phyloP scores from a whole-genome alignment of 1,284 basidiomycete genomes.

The Pascua sp. region DNA sequence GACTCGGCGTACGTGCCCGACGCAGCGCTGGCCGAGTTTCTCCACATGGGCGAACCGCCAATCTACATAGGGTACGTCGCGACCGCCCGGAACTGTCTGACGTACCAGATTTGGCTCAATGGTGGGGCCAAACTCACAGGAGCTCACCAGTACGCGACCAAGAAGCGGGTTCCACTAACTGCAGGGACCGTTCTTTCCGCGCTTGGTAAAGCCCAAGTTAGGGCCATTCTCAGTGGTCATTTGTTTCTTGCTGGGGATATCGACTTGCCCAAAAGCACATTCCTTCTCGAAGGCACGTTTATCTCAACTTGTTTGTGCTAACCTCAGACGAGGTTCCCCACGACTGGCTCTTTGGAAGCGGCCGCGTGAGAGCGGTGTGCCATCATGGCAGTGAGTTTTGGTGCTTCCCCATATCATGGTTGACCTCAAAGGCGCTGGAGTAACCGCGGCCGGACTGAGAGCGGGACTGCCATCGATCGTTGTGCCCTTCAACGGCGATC shows the following conservation, averaged over 20 bases:
- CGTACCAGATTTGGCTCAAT: conserved; percentile 60
- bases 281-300: conserved; percentile 58
- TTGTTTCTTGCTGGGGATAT: conserved; percentile 55
- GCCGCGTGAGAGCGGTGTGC: conserved; percentile 61
- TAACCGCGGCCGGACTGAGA: conserved; percentile 61
- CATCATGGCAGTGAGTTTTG: conserved; percentile 58
- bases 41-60: conserved; percentile 57
- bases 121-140: conserved; percentile 58
- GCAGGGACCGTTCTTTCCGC: conserved; percentile 61
- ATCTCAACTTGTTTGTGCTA: too few relatives aligned
- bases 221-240: conserved; percentile 61
- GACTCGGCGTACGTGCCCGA: conserved; percentile 45
- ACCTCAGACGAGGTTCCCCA: conserved; percentile 54
- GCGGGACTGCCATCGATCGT: conserved; percentile 64
- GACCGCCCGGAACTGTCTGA: background rate
- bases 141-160: conserved; percentile 48
- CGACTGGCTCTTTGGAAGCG: conserved; percentile 64
- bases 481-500: conserved; percentile 69
- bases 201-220: conserved; percentile 55
- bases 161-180: conserved; percentile 49
- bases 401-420: too few relatives aligned
- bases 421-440: conserved; percentile 56
- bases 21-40: conserved; percentile 54
- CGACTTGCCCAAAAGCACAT: conserved; percentile 55
- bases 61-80: conserved; percentile 59